These are phyloP conservation scores for Kodamaea plutei DNA, from an alignment of 1,139 yeast species.

Conservation along the genomic window DNA sequence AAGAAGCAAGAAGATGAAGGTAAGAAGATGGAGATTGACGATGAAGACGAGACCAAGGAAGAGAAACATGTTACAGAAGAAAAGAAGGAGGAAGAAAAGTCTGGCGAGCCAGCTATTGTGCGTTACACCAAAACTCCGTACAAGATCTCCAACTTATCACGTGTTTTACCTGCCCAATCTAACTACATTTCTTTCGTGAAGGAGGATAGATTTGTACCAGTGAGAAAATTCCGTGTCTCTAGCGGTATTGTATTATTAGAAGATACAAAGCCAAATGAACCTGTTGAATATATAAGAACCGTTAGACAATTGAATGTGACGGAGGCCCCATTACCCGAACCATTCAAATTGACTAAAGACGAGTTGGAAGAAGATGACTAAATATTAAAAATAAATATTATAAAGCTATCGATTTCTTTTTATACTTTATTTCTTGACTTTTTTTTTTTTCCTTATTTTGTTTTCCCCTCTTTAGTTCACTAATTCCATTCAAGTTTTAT, in stretches of 20 bases:
- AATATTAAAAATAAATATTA: too few relatives aligned
- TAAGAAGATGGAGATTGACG: constrained; percentile 29
- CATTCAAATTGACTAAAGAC: constrained; percentile 63
- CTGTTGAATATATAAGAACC: constrained; percentile 70
- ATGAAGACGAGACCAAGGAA: constrained; percentile 18
- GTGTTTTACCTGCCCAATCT: constrained; percentile 90
- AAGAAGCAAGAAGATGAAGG: constrained; percentile 45
- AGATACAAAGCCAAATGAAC: constrained; percentile 67
- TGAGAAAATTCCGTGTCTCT: constrained; percentile 72
- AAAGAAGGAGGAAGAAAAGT: constrained; percentile 24
- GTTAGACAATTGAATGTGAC: constrained; percentile 76
- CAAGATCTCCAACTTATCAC: constrained; percentile 70
- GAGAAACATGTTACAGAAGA: constrained; percentile 18
- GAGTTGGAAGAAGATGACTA: constrained; percentile 36
- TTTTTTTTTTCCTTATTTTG: too few relatives aligned
- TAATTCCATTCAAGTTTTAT: too few relatives aligned
- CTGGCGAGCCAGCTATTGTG: constrained; percentile 26
- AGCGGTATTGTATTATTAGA: constrained; percentile 79
- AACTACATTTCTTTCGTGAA: constrained; percentile 75
- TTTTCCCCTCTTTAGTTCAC: too few relatives aligned
- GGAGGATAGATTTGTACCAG: constrained; percentile 77
- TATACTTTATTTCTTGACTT: too few relatives aligned
- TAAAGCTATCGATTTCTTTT: too few relatives aligned
- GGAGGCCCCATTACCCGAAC: constrained; percentile 90
- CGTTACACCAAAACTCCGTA: constrained; percentile 58